Conservation (phyloP, 176 grass and related monocot species). For the Urochloa ruziziensis region DNA sequence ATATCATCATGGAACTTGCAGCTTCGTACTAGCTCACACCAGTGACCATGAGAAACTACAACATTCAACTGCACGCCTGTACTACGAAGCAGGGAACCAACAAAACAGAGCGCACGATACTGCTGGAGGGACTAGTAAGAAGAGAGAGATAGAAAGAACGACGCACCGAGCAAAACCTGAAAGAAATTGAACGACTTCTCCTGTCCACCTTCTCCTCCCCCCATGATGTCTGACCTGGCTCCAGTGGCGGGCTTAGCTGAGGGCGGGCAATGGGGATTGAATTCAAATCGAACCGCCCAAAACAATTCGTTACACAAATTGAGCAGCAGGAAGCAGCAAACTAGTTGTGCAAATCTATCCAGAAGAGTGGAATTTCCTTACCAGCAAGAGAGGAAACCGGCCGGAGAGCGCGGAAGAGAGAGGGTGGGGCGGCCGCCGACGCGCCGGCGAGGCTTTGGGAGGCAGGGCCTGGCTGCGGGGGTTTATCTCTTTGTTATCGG, state of each 20-base stretch:
- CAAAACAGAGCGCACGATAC: neutral
- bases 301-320: neutral
- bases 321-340: neutral
- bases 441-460: neutral
- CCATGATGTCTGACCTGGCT: constrained; percentile 36
- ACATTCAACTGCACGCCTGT: no score
- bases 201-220: neutral
- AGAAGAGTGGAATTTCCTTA: neutral
- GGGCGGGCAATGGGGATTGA: neutral
- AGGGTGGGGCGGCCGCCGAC: neutral
- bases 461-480: no score
- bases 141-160: neutral
- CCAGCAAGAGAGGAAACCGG: neutral
- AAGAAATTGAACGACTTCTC: constrained; percentile 56
- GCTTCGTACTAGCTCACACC: neutral
- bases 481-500: neutral
- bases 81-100: neutral
- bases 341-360: neutral
- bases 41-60: neutral
- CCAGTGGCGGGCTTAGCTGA: neutral
- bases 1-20: neutral
- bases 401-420: neutral
- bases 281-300: neutral
- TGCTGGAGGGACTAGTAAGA: neutral
- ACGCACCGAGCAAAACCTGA: constrained; percentile 44